Evolutionary conservation across 2,329 filamentous ascomycete species (phyloP), one percentile per base, ranked within the genome.

Genomic region (Nemania sp.): DNA sequence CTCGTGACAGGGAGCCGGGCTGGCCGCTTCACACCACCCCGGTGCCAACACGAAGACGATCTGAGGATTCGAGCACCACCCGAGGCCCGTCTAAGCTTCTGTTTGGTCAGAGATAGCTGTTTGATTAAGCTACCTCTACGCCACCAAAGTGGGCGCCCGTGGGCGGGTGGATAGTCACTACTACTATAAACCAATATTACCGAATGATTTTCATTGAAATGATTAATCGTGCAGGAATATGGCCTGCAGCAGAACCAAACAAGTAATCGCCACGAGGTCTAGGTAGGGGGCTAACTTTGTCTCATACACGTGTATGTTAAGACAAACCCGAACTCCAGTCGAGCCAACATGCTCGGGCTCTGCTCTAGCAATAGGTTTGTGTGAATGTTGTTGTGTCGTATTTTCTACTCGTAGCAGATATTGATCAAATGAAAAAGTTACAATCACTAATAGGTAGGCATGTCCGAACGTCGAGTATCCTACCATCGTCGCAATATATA

Each of bases 21-120:
- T 42, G 36, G n/a, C 28, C 39, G 23, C 22, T 43, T 37, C 47
- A 50, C 47, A 50, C 47, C 47, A 50, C 47, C 34, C 47, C 23
- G 31, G 17, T 30, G n/a, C 30, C 23, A 43, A 20, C 2, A 9
- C 8, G 22, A 15, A 24, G 47, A 17, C 12, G n/a, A n/a, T 43
- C 26, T 37, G 22, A 28, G 39, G 39, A 8, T 17, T 28, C 15
- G 47, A 36, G 37, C 30, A 31, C 17, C 30, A 15, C 17, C 30
- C 28, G 47, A 43, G 12, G 12, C 26, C 17, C 19, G 26, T 23
- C 47, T 43, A 22, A 20, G 30, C 39, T 34, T 19, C 20, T 42
- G 47, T 50, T 49, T 50, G 36, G 39, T 22, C 31, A 26, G 14
- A 43, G 39, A 43, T 43, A 50, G 22, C 23, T 8, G 28, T 50